These are phyloP conservation scores for Kokia cookei DNA, from an alignment of 441 rosid species.

Conservation along the genomic window DNA sequence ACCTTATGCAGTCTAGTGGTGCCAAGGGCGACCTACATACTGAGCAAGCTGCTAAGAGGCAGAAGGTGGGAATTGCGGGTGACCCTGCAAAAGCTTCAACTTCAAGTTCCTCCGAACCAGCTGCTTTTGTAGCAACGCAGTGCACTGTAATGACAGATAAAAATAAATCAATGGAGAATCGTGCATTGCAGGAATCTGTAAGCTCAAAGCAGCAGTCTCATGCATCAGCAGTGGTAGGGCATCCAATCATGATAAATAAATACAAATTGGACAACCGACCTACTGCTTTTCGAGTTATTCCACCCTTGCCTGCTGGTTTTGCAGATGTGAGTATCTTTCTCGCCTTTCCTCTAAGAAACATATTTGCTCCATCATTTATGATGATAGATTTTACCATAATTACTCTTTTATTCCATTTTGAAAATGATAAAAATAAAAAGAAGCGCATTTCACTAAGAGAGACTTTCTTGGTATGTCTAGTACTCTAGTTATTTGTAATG, in stretches of 20 bases:
- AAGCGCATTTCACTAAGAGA: no score
- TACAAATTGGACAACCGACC: slow-evolving; percentile 89
- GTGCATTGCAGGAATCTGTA: slow-evolving; percentile 32
- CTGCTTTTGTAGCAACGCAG: slow-evolving; percentile 27
- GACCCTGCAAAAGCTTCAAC: slow-evolving; percentile 31
- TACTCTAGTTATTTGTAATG: no score
- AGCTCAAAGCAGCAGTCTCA: slow-evolving; percentile 39
- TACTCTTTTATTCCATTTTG: neutral
- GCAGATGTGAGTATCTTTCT: slow-evolving; percentile 56
- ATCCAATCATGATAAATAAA: slow-evolving; percentile 44
- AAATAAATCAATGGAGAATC: slow-evolving; percentile 38
- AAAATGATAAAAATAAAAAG: neutral
- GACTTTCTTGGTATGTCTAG: no score
- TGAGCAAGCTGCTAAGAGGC: slow-evolving; percentile 68
- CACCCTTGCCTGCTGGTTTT: slow-evolving; percentile 78
- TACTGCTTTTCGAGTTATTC: slow-evolving; percentile 56
- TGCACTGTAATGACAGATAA: slow-evolving; percentile 32
- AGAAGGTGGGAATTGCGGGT: slow-evolving; percentile 34
- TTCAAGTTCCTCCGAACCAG: slow-evolving; percentile 35
- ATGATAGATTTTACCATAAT: neutral
- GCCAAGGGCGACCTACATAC: slow-evolving; percentile 50
- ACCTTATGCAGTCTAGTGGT: slow-evolving; percentile 59
- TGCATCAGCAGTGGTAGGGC: slow-evolving; percentile 25
- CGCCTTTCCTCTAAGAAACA: neutral
- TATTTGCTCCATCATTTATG: neutral